These are phyloP conservation scores for Clarireedia sp. DNA, from an alignment of 2,329 filamentous ascomycete species.

Conservation along the genomic window DNA sequence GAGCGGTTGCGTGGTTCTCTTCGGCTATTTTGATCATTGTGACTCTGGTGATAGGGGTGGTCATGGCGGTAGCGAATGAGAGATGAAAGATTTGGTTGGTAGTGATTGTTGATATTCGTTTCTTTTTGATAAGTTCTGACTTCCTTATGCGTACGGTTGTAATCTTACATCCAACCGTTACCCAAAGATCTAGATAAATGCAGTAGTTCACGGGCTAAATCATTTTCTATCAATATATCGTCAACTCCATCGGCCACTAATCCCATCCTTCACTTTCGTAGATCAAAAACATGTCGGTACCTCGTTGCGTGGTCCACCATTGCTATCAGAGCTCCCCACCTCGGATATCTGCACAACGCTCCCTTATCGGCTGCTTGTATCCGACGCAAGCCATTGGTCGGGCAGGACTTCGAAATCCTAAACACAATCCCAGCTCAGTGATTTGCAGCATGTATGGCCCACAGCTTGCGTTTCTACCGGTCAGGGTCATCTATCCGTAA, in stretches of 20 bases:
- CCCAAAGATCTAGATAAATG: too few species aligned
- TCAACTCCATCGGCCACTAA: too few species aligned
- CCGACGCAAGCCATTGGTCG: not conserved
- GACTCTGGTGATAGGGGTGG: conserved; percentile 9
- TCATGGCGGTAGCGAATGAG: not conserved
- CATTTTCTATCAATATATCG: too few species aligned
- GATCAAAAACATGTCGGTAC: not conserved
- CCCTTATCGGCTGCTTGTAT: not conserved
- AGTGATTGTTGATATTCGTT: too few species aligned
- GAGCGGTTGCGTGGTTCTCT: conserved; percentile 6
- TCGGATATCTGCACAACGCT: not conserved
- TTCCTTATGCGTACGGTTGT: too few species aligned
- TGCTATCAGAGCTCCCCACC: not conserved
- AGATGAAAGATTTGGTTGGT: not conserved
- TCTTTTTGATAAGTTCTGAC: too few species aligned
- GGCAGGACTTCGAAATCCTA: not conserved
- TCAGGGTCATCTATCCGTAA: not conserved
- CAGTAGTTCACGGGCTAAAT: too few species aligned
- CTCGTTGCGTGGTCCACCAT: not conserved
- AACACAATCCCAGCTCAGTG: not conserved
- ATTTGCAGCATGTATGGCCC: not conserved
- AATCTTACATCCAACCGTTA: too few species aligned
- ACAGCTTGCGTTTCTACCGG: not conserved
- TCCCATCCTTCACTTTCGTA: not conserved
- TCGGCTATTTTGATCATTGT: conserved; percentile 14